Conservation (phyloP, 345 rosid species). For the Pistacia atlantica region DNA sequence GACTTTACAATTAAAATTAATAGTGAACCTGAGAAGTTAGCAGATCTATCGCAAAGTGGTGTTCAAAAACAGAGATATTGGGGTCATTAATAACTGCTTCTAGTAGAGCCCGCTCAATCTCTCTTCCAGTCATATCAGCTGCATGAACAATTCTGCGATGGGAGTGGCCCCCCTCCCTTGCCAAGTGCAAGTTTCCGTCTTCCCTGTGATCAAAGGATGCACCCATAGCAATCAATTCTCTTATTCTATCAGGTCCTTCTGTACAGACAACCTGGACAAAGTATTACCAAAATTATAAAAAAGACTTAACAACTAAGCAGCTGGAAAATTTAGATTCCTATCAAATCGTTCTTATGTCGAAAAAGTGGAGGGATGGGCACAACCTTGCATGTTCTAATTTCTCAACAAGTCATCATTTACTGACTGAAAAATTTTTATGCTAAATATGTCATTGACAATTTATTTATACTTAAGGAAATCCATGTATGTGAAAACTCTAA, state of each 20-base stretch:
- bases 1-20: not conserved
- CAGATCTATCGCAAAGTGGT: slow-evolving; percentile 89
- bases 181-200: slow-evolving; percentile 95
- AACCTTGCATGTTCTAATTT: slow-evolving; percentile 1
- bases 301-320: slow-evolving; percentile 12
- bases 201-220: slow-evolving; percentile 92
- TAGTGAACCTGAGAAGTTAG: slow-evolving; percentile 78
- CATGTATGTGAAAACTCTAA: not conserved
- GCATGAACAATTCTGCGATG: slow-evolving; percentile 94
- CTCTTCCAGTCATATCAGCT: slow-evolving; percentile 98
- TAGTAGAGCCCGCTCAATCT: slow-evolving; percentile 92
- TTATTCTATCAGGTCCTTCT: slow-evolving; percentile 94
- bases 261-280: slow-evolving; percentile 81
- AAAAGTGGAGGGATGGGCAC: slow-evolving; percentile 2
- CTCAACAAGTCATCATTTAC: slow-evolving; percentile 11
- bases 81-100: slow-evolving; percentile 80
- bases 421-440: not conserved
- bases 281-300: slow-evolving; percentile 13
- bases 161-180: slow-evolving; percentile 98
- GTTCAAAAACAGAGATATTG: slow-evolving; percentile 74
- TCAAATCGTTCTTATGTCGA: not conserved
- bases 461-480: not conserved
- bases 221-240: slow-evolving; percentile 91
- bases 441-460: not conserved
- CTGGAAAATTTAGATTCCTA: not conserved